Evolutionary conservation across 2,329 filamentous ascomycete genomes (phyloP), one percentile per base, ranked within the genome.

Genomic region (Trichoderma guizhouense): DNA sequence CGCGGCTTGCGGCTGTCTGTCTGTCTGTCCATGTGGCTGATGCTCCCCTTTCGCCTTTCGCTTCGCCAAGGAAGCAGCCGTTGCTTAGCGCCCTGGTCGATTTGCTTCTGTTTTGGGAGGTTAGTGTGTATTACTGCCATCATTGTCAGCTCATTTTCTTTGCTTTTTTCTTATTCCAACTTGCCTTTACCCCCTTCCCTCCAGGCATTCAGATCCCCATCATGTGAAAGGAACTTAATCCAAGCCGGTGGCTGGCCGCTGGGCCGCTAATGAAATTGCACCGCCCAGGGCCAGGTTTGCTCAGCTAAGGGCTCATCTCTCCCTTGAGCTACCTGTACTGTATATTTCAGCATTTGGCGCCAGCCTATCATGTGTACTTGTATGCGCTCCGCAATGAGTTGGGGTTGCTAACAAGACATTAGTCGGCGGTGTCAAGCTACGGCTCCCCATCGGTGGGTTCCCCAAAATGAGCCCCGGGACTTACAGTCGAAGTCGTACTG

Each of bases 241-340:
- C 57, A 24, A 53, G 66, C 66, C 53, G 66, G 28, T 62, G 66
- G 66, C 66, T 53, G 39, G 57, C 57, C 28, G 66, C 66, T 69
- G 21, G 36, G 28, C 66, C 57, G 34, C 66, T 62, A 69, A 69
- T 68, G 66, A 69, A 69, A 69, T 69, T 69, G 66, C 66, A 21
- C 26, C 14, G 66, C 34, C 66, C 57, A 36, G 66, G 55, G 39
- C 57, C 30, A 36, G 66, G 66, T 39, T 24, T 62, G 66, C 57
- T 69, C 36, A 69, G 66, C 57, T 61, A 53, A 62, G 66, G 66
- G 55, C 57, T 60, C 64, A 24, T 57, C 36, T 61, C 55, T 61
- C 39, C 55, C 57, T 62, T 61, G 28, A 30, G 28, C 18, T 53
- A 7, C 36, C 28, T 53, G 47, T 53, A 69, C 28, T 53, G 47